Evolutionary conservation across 768 basidiomycete species (phyloP).

Genomic region (Podaxis sp.): DNA sequence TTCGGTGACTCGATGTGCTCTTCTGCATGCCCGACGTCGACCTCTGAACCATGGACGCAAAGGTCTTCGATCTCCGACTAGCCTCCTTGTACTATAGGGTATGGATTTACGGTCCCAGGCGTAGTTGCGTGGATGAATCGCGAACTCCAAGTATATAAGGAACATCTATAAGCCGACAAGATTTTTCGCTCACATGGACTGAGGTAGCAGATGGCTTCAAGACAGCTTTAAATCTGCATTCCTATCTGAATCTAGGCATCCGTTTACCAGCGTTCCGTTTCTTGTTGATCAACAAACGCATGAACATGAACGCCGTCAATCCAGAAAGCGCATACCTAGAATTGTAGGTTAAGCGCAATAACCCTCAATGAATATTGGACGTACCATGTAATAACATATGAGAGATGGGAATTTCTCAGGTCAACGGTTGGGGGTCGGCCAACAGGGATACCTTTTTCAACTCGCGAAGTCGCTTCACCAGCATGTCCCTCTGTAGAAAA

Average conservation of each 20-base stretch:
- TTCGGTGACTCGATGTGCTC: too few relatives aligned
- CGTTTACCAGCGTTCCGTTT: slow-evolving; percentile 44
- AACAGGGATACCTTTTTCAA: slow-evolving; percentile 77
- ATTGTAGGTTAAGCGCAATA: background rate
- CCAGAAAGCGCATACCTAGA: slow-evolving; percentile 86
- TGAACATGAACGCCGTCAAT: slow-evolving; percentile 82
- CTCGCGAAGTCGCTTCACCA: slow-evolving; percentile 59
- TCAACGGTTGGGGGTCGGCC: slow-evolving; percentile 84
- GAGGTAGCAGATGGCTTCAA: background rate
- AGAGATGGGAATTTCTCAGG: slow-evolving; percentile 89
- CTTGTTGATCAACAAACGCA: slow-evolving; percentile 59
- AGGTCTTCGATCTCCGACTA: too few relatives aligned
- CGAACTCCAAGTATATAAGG: too few relatives aligned
- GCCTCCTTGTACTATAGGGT: too few relatives aligned
- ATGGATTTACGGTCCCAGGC: too few relatives aligned
- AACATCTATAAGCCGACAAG: too few relatives aligned
- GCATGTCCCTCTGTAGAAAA: slow-evolving; percentile 73
- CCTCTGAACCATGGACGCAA: too few relatives aligned
- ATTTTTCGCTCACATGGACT: too few relatives aligned
- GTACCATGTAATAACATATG: slow-evolving; percentile 95
- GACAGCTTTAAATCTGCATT: background rate
- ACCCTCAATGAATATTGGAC: slow-evolving; percentile 17
- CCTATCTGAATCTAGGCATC: slow-evolving; percentile 53
- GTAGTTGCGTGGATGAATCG: too few relatives aligned
- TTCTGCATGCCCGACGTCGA: too few relatives aligned